Evolutionary conservation across 1,284 basidiomycete species (phyloP).

Genomic region (Sanguinoderma infundibulare): DNA sequence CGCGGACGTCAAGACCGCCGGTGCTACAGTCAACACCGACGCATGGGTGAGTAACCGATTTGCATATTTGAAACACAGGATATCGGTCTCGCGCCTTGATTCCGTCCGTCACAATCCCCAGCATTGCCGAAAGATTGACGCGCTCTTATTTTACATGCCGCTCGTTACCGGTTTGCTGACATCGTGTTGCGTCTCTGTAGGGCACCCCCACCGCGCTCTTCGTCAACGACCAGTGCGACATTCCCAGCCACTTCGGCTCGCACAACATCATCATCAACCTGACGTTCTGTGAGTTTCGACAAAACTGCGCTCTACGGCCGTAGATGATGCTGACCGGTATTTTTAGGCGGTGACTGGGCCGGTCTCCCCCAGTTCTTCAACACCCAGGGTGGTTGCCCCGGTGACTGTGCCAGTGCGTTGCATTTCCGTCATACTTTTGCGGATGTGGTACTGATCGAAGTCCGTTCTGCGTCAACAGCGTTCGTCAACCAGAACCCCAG

Average conservation of each 20-base stretch:
- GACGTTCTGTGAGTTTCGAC: constrained; percentile 40
- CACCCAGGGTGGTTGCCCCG: constrained; percentile 49
- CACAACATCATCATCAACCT: constrained; percentile 68
- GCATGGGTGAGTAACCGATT: constrained; percentile 43
- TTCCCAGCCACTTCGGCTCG: constrained; percentile 53
- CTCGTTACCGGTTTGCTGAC: background rate
- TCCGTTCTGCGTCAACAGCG: constrained; percentile 26
- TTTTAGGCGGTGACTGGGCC: constrained; percentile 58
- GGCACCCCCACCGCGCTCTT: constrained; percentile 61
- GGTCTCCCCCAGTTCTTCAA: constrained; percentile 46
- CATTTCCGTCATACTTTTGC: background rate
- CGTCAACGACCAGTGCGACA: constrained; percentile 55
- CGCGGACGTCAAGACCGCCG: constrained; percentile 47
- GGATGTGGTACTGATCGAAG: background rate
- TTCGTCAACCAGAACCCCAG: constrained; percentile 48
- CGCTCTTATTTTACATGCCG: background rate
- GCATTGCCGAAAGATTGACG: background rate
- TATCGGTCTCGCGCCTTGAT: background rate
- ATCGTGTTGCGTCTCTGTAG: constrained; percentile 33
- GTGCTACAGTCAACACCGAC: constrained; percentile 41
- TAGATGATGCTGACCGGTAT: background rate
- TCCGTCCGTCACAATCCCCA: background rate
- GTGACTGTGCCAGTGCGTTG: constrained; percentile 50
- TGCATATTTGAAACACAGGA: background rate
- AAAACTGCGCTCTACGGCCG: background rate